phyloP scores from a whole-genome alignment of 179 eudicot genomes.

The Camellia oleifera region DNA sequence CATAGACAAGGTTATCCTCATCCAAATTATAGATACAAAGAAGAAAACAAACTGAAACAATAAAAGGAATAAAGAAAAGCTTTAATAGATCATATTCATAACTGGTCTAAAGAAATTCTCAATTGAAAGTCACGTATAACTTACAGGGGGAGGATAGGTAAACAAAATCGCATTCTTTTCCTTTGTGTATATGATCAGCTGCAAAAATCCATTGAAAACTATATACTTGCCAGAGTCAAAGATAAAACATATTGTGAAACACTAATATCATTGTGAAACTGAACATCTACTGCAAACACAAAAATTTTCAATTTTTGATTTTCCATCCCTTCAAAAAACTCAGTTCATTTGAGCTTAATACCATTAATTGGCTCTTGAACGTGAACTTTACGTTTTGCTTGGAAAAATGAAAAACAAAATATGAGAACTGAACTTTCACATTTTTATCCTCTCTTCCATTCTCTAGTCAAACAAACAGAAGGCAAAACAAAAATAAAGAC shows the following conservation, averaged over 20 bases:
- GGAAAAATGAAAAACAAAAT: not conserved
- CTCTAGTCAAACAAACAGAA: too few species aligned
- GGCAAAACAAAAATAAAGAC: not conserved
- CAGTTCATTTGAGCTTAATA: constrained; percentile 1
- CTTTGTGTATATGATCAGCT: constrained; percentile 82
- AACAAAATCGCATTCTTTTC: constrained; percentile 91
- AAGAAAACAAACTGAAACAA: constrained; percentile 1
- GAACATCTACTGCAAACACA: not conserved
- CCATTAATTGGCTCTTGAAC: too few species aligned
- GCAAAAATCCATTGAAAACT: constrained; percentile 64
- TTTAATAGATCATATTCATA: not conserved
- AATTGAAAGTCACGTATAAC: constrained; percentile 18
- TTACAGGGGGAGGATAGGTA: constrained; percentile 88
- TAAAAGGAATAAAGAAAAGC: not conserved
- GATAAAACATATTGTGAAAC: constrained; percentile 35
- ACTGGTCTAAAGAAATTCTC: not conserved
- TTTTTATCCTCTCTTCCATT: not conserved
- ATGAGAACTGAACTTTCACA: not conserved
- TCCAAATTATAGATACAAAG: constrained; percentile 3
- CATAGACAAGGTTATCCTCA: not conserved
- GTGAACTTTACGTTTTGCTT: not conserved
- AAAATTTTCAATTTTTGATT: not conserved
- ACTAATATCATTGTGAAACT: not conserved
- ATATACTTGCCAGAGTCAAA: constrained; percentile 87
- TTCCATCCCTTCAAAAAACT: not conserved